A percentile compares a stretch with the other conserved stretches of the same genome.
Conservation (phyloP, 1,284 basidiomycete species). For the Ganoderma boninense region DNA sequence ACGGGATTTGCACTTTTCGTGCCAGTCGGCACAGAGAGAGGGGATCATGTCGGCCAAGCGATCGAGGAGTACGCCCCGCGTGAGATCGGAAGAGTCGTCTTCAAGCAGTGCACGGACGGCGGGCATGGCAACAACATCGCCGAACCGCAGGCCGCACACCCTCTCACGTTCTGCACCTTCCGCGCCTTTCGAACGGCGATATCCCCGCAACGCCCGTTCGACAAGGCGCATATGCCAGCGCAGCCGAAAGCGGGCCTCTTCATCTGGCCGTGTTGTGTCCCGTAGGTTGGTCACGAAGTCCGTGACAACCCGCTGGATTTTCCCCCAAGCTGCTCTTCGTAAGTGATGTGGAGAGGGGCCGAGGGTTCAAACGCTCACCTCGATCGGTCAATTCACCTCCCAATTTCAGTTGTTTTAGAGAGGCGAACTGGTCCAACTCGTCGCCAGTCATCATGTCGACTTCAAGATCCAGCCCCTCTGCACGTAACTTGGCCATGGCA, state of each 20-base stretch:
- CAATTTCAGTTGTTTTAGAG: not conserved
- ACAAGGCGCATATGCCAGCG: not conserved
- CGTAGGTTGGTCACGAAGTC: not conserved
- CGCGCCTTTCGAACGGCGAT: not conserved
- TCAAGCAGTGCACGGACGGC: not conserved
- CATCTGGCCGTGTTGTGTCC: not conserved
- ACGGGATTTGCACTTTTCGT: not conserved
- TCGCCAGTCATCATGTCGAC: not conserved
- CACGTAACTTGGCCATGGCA: not conserved
- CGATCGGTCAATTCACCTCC: not conserved
- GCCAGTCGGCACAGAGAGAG: not conserved
- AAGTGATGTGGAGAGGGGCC: not conserved
- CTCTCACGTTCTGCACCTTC: not conserved
- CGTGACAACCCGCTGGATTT: not conserved
- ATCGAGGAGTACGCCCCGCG: not conserved
- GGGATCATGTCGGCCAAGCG: not conserved
- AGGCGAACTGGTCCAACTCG: not conserved
- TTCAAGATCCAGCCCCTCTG: not conserved
- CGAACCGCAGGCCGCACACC: not conserved
- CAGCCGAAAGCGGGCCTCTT: not conserved
- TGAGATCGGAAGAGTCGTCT: constrained; percentile 2
- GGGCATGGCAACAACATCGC: not conserved
- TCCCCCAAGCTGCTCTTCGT: not conserved
- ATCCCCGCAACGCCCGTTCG: not conserved
- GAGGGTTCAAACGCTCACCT: not conserved